phyloP scores from a whole-genome alignment of 441 rosid species.

The Erodium chrysanthum region DNA sequence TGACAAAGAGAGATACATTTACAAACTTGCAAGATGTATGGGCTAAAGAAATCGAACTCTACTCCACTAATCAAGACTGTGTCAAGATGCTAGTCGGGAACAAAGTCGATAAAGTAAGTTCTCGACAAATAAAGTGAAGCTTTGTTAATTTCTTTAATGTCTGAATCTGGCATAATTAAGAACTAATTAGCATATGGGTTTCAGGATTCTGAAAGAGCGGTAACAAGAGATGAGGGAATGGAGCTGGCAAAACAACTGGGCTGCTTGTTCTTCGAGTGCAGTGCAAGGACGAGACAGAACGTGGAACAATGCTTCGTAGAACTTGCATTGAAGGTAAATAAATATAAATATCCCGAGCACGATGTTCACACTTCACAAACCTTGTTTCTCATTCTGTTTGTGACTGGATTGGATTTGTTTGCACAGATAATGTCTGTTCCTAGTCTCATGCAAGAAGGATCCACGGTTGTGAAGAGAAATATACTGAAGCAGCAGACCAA shows the following conservation, averaged over 20 bases:
- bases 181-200: slow-evolving; percentile 1
- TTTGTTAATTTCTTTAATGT: neutral
- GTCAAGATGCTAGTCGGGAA: slow-evolving; percentile 42
- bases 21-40: slow-evolving; percentile 54
- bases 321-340: slow-evolving; percentile 47
- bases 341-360: no score
- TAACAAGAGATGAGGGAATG: slow-evolving; percentile 51
- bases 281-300: slow-evolving; percentile 54
- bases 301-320: slow-evolving; percentile 57
- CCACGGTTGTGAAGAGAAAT: slow-evolving; percentile 45
- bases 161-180: neutral
- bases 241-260: slow-evolving; percentile 50
- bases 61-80: no score
- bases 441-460: slow-evolving; percentile 80
- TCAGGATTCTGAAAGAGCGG: slow-evolving; percentile 59
- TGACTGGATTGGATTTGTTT: slow-evolving; percentile 11
- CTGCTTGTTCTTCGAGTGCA: slow-evolving; percentile 53
- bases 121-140: no score
- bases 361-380: neutral
- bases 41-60: slow-evolving; percentile 58
- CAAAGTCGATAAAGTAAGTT: slow-evolving; percentile 61
- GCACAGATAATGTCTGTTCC: slow-evolving; percentile 80
- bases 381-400: neutral
- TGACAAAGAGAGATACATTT: slow-evolving; percentile 58
- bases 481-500: slow-evolving; percentile 53